phyloP scores from a whole-genome alignment of 2,329 filamentous ascomycete genomes.

The Pyricularia sp. region DNA sequence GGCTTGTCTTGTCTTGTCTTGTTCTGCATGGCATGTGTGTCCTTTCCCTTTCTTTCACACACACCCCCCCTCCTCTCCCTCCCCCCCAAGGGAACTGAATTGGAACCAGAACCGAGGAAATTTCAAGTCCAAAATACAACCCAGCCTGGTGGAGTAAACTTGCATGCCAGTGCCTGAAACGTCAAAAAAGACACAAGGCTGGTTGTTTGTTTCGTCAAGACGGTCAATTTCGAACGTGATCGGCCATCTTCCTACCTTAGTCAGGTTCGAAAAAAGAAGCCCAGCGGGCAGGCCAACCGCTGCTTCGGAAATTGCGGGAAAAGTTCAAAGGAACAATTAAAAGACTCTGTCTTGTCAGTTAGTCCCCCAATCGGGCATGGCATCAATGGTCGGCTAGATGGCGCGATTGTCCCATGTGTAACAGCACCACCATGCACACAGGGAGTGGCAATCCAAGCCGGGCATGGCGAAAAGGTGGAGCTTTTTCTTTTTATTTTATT shows the following conservation, averaged over 20 bases:
- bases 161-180: neutral
- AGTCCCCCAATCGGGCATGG: conserved; percentile 11
- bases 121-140: no score
- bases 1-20: neutral
- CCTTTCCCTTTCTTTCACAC: neutral
- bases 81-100: no score
- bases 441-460: neutral
- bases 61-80: no score
- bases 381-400: conserved; percentile 17
- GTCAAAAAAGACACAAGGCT: neutral
- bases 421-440: neutral
- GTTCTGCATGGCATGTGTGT: neutral
- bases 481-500: no score
- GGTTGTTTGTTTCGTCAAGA: neutral
- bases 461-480: conserved; percentile 3
- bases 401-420: conserved; percentile 15
- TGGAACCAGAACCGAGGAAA: neutral
- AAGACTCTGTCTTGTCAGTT: neutral
- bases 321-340: neutral
- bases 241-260: neutral
- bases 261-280: neutral
- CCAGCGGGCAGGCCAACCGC: neutral
- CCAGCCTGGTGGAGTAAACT: neutral
- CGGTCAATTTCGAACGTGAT: neutral
- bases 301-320: neutral